Conservation (phyloP, 2,329 filamentous ascomycete genomes). For the Apiospora malaysiana region DNA sequence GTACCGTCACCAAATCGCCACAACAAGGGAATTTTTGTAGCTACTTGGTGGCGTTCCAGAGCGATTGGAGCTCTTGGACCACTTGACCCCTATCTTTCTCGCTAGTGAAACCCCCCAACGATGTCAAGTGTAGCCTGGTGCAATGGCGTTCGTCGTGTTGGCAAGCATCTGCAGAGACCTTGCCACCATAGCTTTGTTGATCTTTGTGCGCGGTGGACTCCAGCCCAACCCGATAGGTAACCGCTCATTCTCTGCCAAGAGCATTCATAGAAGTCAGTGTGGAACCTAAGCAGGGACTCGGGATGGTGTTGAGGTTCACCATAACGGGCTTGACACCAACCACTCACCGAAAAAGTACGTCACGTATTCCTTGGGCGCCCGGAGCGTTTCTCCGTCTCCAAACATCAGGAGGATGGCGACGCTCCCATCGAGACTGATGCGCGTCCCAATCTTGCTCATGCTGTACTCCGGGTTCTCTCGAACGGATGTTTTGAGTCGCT, state of each 20-base stretch:
- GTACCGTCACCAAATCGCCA: too few relatives aligned
- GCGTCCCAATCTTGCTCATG: constrained; percentile 46
- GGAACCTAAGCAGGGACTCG: too few relatives aligned
- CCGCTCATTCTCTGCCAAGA: constrained; percentile 46
- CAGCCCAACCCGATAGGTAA: constrained; percentile 49
- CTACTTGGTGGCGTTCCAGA: too few relatives aligned
- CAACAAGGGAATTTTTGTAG: too few relatives aligned
- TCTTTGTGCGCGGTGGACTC: constrained; percentile 31
- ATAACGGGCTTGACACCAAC: not conserved
- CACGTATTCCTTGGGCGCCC: constrained; percentile 45
- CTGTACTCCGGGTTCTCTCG: constrained; percentile 54
- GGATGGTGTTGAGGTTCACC: not conserved
- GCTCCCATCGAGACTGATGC: constrained; percentile 55
- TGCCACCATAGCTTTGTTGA: not conserved
- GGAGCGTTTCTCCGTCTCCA: constrained; percentile 47
- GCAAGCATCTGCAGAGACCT: too few relatives aligned
- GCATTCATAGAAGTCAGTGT: too few relatives aligned
- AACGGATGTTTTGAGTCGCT: constrained; percentile 49
- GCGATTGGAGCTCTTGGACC: too few relatives aligned
- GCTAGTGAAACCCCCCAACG: too few relatives aligned
- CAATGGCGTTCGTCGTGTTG: too few relatives aligned
- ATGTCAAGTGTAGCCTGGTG: too few relatives aligned
- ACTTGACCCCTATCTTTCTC: too few relatives aligned
- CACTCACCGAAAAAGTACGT: constrained; percentile 51
- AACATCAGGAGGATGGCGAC: constrained; percentile 54